Percentiles rank a stretch among this genome's conserved stretches.
Conservation (phyloP, 352 stramenopile genomes). For the Globisporangium spinosum region DNA sequence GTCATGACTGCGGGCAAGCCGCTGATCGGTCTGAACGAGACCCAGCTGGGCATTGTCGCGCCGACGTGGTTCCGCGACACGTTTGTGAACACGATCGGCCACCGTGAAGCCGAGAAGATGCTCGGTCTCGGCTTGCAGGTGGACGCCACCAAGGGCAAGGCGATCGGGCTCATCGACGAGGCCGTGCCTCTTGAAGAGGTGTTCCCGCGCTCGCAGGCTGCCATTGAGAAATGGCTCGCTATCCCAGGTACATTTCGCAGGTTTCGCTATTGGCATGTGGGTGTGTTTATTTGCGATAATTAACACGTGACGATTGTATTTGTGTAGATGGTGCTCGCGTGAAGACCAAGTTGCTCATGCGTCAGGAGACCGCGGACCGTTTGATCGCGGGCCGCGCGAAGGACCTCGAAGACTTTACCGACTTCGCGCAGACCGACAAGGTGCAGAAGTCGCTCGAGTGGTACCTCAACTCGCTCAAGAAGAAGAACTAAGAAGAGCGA, state of each 20-base stretch:
- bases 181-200: constrained; percentile 74
- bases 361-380: constrained; percentile 63
- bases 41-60: constrained; percentile 89
- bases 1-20: constrained; percentile 88
- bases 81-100: constrained; percentile 83
- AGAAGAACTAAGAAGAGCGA: constrained; percentile 33
- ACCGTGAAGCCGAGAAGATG: constrained; percentile 85
- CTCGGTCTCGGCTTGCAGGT: constrained; percentile 76
- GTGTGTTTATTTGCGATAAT: background rate
- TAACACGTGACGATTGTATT: background rate
- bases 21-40: constrained; percentile 95
- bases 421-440: constrained; percentile 80
- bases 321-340: constrained; percentile 58
- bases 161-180: constrained; percentile 77
- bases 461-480: constrained; percentile 82
- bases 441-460: constrained; percentile 75
- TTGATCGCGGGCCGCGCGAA: constrained; percentile 44
- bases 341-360: constrained; percentile 77
- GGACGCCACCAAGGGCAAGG: constrained; percentile 66
- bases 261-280: background rate
- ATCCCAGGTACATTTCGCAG: constrained; percentile 51
- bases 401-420: constrained; percentile 65
- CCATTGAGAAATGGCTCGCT: constrained; percentile 73
- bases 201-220: constrained; percentile 52
- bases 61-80: constrained; percentile 78